phyloP scores from a whole-genome alignment of 129 eudicot species.

The Artemisia argyi region DNA sequence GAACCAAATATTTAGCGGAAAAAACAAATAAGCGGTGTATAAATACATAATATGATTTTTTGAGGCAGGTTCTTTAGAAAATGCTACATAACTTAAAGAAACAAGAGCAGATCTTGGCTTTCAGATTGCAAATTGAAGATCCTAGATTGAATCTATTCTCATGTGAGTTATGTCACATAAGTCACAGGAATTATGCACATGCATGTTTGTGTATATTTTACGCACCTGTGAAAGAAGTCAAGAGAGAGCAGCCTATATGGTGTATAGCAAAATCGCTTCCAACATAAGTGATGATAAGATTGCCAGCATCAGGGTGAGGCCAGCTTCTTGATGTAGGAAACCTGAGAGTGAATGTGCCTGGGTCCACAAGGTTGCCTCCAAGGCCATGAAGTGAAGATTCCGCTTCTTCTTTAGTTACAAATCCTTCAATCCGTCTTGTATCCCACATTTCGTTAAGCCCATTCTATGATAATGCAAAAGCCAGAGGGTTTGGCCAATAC shows the following conservation, averaged over 20 bases:
- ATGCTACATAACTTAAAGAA: no score
- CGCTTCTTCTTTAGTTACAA: slow-evolving; percentile 93
- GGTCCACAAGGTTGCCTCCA: slow-evolving; percentile 55
- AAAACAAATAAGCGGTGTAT: slow-evolving; percentile 6
- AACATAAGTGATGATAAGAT: slow-evolving; percentile 74
- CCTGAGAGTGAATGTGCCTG: slow-evolving; percentile 86
- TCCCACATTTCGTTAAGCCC: slow-evolving; percentile 69
- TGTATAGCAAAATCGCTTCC: slow-evolving; percentile 70
- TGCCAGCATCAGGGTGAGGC: slow-evolving; percentile 99
- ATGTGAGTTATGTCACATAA: no score
- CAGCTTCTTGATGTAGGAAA: slow-evolving; percentile 95
- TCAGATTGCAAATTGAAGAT: no score
- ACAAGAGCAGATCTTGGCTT: no score
- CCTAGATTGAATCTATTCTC: no score
- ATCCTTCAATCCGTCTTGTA: slow-evolving; percentile 85
- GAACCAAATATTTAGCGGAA: not conserved
- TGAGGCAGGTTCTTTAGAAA: no score
- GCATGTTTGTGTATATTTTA: not conserved
- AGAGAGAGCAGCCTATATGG: slow-evolving; percentile 76
- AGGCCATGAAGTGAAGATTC: slow-evolving; percentile 72
- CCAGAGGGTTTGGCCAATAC: slow-evolving; percentile 95
- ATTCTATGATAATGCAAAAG: slow-evolving; percentile 60
- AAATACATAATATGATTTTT: not conserved
- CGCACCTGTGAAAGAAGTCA: slow-evolving; percentile 63
- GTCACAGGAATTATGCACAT: not conserved